These are phyloP conservation scores for Pharus latifolius DNA, from an alignment of 176 grass and related monocot genomes.

Conservation along the genomic window DNA sequence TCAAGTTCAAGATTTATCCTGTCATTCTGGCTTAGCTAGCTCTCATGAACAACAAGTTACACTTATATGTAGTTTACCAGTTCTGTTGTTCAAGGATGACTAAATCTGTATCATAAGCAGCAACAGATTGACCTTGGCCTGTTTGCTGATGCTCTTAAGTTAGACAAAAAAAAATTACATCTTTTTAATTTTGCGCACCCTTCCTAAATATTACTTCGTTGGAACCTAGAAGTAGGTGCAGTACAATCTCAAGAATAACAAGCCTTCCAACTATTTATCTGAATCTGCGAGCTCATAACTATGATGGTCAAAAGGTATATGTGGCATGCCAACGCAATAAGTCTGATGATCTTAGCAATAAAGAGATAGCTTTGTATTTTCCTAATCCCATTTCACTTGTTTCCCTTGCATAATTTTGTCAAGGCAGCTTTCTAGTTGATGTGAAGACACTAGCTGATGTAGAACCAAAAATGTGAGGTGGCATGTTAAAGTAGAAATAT, in stretches of 20 bases:
- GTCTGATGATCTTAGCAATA: background rate
- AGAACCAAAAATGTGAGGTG: background rate
- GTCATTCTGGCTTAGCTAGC: background rate
- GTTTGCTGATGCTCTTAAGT: constrained; percentile 3
- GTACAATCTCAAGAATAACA: too few relatives aligned
- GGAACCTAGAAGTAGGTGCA: background rate
- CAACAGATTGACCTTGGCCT: background rate
- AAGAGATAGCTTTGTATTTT: background rate
- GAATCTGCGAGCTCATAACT: background rate
- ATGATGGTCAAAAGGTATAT: background rate
- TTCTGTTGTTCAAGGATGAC: background rate
- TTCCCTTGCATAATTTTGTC: background rate
- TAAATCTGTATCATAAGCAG: background rate
- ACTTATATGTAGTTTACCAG: background rate
- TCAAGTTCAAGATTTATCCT: background rate
- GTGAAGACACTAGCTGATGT: background rate
- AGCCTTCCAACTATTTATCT: background rate
- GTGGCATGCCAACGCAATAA: background rate
- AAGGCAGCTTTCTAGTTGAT: background rate
- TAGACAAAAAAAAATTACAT: background rate
- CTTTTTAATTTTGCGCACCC: background rate
- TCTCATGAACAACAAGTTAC: background rate
- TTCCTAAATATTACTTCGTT: background rate
- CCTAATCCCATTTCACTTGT: background rate
- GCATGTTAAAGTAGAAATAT: background rate